Evolutionary conservation across 805 yeast genomes (phyloP).

Genomic region (Hagleromyces aurorensis): DNA sequence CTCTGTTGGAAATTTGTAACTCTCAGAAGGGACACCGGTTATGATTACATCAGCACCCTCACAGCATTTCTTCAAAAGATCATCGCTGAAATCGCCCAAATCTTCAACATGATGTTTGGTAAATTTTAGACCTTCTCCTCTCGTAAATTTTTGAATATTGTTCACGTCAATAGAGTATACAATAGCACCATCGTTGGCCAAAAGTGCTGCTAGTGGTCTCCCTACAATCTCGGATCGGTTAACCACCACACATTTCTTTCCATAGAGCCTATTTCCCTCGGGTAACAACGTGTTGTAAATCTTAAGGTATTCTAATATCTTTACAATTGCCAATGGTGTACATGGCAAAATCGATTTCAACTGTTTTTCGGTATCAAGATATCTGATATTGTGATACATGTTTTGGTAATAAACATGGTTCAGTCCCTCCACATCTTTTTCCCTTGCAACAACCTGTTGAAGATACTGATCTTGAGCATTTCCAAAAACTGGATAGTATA

Average conservation of each 20-base stretch:
- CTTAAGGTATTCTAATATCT: constrained; percentile 82
- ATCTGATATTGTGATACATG: constrained; percentile 89
- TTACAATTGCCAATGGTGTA: constrained; percentile 92
- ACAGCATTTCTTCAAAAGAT: constrained; percentile 52
- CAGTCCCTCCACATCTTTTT: constrained; percentile 94
- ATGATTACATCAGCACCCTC: constrained; percentile 80
- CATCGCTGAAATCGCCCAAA: constrained; percentile 35
- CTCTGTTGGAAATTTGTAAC: constrained; percentile 80
- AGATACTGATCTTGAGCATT: constrained; percentile 91
- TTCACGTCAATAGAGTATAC: constrained; percentile 88
- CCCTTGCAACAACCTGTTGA: constrained; percentile 85
- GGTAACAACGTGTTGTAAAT: constrained; percentile 76
- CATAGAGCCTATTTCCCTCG: constrained; percentile 88
- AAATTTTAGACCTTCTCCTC: constrained; percentile 84
- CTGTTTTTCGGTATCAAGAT: constrained; percentile 57
- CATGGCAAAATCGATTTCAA: constrained; percentile 90
- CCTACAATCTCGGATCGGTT: constrained; percentile 97
- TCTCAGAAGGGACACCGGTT: constrained; percentile 87
- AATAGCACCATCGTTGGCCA: constrained; percentile 96
- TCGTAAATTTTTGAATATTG: constrained; percentile 82
- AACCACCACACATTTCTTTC: constrained; percentile 83
- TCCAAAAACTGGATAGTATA: constrained; percentile 95
- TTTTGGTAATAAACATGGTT: constrained; percentile 87
- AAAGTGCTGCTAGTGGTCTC: constrained; percentile 87
- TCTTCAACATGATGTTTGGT: constrained; percentile 77